A percentile compares a stretch with the other conserved stretches of the same genome.
Evolutionary conservation across 768 basidiomycete species (phyloP).

Genomic region (Tylopilus sp.): DNA sequence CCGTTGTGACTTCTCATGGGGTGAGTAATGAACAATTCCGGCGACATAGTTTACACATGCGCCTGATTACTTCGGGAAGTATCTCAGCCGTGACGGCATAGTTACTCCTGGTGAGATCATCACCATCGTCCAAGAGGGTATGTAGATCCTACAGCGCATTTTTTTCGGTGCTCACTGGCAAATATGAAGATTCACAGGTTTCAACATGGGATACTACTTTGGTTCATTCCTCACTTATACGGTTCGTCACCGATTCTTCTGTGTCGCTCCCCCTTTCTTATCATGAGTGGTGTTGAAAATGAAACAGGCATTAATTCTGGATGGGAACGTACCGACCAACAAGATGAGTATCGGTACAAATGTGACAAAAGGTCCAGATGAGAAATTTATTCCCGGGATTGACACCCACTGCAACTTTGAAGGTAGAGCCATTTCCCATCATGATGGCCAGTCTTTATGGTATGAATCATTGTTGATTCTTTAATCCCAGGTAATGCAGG

Average conservation of each 20-base stretch:
- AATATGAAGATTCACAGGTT: conserved; percentile 8
- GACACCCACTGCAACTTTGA: conserved; percentile 23
- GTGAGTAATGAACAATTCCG: conserved; percentile 4
- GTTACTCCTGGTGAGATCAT: conserved; percentile 19
- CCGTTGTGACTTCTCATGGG: conserved; percentile 24
- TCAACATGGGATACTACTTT: conserved; percentile 20
- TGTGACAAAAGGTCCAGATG: conserved; percentile 5
- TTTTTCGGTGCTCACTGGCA: neutral
- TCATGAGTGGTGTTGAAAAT: neutral
- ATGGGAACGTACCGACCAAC: conserved; percentile 25
- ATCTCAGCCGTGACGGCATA: conserved; percentile 15
- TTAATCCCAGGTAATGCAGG: neutral
- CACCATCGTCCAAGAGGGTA: conserved; percentile 20
- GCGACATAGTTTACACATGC: neutral
- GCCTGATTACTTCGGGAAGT: conserved; percentile 5
- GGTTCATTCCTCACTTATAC: conserved; percentile 14
- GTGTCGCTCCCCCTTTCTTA: neutral
- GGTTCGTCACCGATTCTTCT: neutral
- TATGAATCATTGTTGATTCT: neutral
- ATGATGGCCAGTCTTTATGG: neutral
- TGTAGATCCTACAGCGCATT: neutral
- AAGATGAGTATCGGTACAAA: conserved; percentile 24
- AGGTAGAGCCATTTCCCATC: conserved; percentile 2
- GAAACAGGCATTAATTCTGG: conserved; percentile 20
- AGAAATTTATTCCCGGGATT: conserved; percentile 9